A percentile compares a stretch with the other conserved stretches of the same genome.
Conservation (phyloP, 495 filamentous ascomycete species). For the Xylaria acuta region DNA sequence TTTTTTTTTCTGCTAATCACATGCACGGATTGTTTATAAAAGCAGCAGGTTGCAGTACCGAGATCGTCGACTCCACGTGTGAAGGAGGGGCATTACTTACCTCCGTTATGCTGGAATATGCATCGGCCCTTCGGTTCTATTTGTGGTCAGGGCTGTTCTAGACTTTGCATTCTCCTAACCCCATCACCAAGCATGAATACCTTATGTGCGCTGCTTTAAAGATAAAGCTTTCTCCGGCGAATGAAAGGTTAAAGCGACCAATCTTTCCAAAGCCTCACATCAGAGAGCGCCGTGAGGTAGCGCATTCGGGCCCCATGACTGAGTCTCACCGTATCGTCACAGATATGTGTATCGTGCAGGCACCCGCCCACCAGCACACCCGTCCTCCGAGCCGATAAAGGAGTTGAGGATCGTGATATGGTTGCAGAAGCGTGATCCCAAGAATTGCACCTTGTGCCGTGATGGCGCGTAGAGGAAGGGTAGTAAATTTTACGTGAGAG, state of each 20-base stretch:
- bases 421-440: background rate
- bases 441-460: background rate
- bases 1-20: background rate
- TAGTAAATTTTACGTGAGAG: conserved; percentile 20
- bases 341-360: background rate
- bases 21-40: background rate
- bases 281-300: background rate
- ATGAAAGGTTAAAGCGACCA: background rate
- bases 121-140: background rate
- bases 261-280: background rate
- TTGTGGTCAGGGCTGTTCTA: conserved; percentile 16
- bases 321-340: conserved; percentile 5
- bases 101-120: background rate
- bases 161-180: conserved; percentile 5
- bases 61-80: conserved; percentile 4
- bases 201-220: conserved; percentile 13
- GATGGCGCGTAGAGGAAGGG: background rate
- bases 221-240: background rate
- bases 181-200: conserved; percentile 21
- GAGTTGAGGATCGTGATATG: conserved; percentile 6
- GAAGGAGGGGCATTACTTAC: background rate
- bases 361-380: background rate
- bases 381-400: conserved; percentile 19
- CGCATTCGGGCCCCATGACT: conserved; percentile 7
- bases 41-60: background rate